Conservation (phyloP, 192 early-diverging fungal genomes). For the Podila epicladia region DNA sequence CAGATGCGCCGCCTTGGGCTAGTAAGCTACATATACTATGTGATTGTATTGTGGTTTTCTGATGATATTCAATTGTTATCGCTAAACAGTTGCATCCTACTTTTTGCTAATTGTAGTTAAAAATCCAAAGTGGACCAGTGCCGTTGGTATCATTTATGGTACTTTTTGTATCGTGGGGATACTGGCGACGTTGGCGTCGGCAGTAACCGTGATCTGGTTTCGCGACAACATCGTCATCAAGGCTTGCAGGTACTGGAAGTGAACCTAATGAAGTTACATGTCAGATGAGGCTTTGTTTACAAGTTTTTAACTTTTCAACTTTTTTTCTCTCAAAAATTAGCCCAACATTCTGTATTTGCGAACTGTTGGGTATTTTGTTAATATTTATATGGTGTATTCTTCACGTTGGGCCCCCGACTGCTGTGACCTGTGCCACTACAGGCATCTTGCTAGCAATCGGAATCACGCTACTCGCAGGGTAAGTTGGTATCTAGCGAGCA, state of each 20-base stretch:
- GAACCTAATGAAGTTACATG: background rate
- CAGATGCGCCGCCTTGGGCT: constrained; percentile 6
- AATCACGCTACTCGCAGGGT: constrained; percentile 30
- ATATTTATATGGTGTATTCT: constrained; percentile 38
- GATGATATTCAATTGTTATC: background rate
- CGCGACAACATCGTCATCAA: constrained; percentile 53
- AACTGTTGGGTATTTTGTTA: constrained; percentile 53
- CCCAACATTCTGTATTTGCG: constrained; percentile 57
- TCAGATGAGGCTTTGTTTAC: background rate
- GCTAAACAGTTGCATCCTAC: background rate
- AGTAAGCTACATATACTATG: background rate
- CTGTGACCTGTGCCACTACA: constrained; percentile 18
- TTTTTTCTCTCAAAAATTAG: constrained; percentile 3
- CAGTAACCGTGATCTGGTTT: constrained; percentile 30
- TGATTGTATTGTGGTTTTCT: background rate
- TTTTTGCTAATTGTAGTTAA: constrained; percentile 6
- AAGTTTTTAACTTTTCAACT: background rate
- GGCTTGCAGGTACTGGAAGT: constrained; percentile 47
- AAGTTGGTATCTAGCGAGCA: background rate
- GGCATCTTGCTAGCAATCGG: constrained; percentile 34
- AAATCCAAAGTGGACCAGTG: constrained; percentile 20
- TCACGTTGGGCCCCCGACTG: constrained; percentile 49
- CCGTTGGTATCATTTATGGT: constrained; percentile 31
- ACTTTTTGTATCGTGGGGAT: constrained; percentile 27
- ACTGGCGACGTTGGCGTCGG: constrained; percentile 26